Evolutionary conservation across 441 rosid genomes (phyloP).

Genomic region (Gossypium laxum): DNA sequence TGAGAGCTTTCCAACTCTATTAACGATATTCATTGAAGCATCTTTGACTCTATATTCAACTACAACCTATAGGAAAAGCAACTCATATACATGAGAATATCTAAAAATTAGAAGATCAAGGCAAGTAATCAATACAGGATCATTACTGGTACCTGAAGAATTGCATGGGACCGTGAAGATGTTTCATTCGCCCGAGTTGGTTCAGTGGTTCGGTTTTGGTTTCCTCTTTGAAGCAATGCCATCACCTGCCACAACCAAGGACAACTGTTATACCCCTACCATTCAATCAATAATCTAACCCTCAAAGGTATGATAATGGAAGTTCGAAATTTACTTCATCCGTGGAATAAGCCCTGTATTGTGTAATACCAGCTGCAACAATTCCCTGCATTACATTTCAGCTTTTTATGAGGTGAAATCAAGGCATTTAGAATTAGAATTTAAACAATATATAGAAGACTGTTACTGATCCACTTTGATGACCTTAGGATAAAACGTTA

Average conservation of each 20-base stretch:
- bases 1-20: slow-evolving; percentile 70
- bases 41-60: slow-evolving; percentile 64
- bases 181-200: slow-evolving; percentile 88
- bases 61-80: slow-evolving; percentile 38
- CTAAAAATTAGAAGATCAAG: background rate
- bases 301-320: slow-evolving; percentile 6
- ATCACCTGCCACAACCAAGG: slow-evolving; percentile 47
- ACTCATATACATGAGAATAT: background rate
- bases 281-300: background rate
- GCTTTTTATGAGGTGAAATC: background rate
- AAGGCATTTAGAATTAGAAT: background rate
- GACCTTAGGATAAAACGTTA: too few species aligned
- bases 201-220: slow-evolving; percentile 86
- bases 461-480: background rate
- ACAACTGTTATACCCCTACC: slow-evolving; percentile 5
- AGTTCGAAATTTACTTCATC: slow-evolving; percentile 51
- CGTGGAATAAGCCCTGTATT: slow-evolving; percentile 83
- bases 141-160: slow-evolving; percentile 49
- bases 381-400: slow-evolving; percentile 49
- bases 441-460: background rate
- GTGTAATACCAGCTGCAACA: slow-evolving; percentile 82
- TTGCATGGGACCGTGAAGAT: slow-evolving; percentile 89
- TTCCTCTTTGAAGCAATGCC: slow-evolving; percentile 82
- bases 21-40: slow-evolving; percentile 51
- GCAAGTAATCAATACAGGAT: background rate